These are phyloP conservation scores for Ceratocystis destructans DNA, from an alignment of 2,329 filamentous ascomycete species.

Conservation along the genomic window DNA sequence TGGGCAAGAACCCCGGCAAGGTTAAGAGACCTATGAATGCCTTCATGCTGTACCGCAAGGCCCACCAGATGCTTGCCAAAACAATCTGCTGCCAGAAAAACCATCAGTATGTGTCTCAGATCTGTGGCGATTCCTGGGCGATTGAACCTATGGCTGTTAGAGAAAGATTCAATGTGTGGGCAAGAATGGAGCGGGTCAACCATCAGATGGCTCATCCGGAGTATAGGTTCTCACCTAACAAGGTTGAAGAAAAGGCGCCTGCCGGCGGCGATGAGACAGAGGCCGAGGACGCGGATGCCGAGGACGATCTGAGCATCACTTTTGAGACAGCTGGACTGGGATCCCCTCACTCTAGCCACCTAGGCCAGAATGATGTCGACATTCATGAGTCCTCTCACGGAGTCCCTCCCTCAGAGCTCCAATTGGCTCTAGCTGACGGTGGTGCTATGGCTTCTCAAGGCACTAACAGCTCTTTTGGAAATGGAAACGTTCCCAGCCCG, in stretches of 20 bases:
- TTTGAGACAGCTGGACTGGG: too few relatives aligned
- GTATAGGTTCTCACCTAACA: slow-evolving; percentile 75
- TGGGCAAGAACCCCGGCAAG: slow-evolving; percentile 55
- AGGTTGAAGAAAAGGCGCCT: slow-evolving; percentile 26
- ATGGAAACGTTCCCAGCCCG: too few relatives aligned
- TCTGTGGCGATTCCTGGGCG: slow-evolving; percentile 79
- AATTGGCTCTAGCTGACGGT: too few relatives aligned
- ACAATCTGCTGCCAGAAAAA: slow-evolving; percentile 72
- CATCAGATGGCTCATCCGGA: slow-evolving; percentile 74
- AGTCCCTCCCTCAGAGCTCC: too few relatives aligned
- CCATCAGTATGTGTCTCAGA: slow-evolving; percentile 78
- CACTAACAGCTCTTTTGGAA: too few relatives aligned
- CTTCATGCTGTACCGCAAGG: slow-evolving; percentile 94
- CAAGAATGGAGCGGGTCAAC: slow-evolving; percentile 68
- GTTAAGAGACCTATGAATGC: slow-evolving; percentile 92
- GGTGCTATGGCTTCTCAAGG: too few relatives aligned
- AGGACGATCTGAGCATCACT: background rate
- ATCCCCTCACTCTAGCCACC: too few relatives aligned
- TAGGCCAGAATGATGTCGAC: too few relatives aligned
- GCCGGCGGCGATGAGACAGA: slow-evolving; percentile 29
- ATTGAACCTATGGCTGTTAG: slow-evolving; percentile 61
- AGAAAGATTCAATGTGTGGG: slow-evolving; percentile 63
- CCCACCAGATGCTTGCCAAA: slow-evolving; percentile 78
- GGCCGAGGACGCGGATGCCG: slow-evolving; percentile 1
- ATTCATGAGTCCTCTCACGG: too few relatives aligned